These are phyloP conservation scores for Garcia nutans DNA, from an alignment of 345 rosid genomes.

Conservation along the genomic window DNA sequence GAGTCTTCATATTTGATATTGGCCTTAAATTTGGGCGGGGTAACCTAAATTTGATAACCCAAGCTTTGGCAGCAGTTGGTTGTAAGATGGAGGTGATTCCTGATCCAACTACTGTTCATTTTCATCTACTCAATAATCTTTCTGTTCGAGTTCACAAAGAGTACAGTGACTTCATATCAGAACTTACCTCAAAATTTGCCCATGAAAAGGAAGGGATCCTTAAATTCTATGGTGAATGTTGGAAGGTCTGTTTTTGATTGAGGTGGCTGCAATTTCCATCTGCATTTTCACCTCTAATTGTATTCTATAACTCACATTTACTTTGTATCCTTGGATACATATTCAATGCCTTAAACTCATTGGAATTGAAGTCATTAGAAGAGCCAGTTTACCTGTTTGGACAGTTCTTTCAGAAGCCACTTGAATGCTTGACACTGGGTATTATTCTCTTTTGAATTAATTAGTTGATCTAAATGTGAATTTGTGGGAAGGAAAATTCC, in stretches of 20 bases:
- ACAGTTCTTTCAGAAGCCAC: constrained; percentile 89
- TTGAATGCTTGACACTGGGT: constrained; percentile 90
- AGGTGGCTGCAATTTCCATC: constrained; percentile 20
- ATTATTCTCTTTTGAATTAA: constrained; percentile 19
- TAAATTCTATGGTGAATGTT: constrained; percentile 76
- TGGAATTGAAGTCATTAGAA: constrained; percentile 91
- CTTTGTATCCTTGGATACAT: constrained; percentile 44
- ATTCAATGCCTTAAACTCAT: constrained; percentile 81
- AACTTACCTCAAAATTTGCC: constrained; percentile 68
- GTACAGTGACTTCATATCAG: constrained; percentile 58
- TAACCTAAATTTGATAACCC: constrained; percentile 86
- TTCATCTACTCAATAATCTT: constrained; percentile 77
- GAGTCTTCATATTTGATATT: constrained; percentile 11
- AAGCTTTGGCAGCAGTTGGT: constrained; percentile 83
- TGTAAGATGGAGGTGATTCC: constrained; percentile 88
- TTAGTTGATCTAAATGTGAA: constrained; percentile 1
- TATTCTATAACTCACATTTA: constrained; percentile 21
- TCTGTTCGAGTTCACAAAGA: constrained; percentile 77
- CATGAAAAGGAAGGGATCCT: constrained; percentile 86
- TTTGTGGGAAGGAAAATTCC: background rate
- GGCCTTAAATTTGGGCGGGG: constrained; percentile 58
- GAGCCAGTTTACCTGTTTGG: constrained; percentile 94
- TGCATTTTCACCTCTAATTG: constrained; percentile 4
- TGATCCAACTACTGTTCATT: constrained; percentile 94
- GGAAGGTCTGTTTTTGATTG: constrained; percentile 65